Evolutionary conservation across 2,329 filamentous ascomycete genomes (phyloP), one percentile per base, ranked within the genome.

Genomic region (Penicillium nordicum): DNA sequence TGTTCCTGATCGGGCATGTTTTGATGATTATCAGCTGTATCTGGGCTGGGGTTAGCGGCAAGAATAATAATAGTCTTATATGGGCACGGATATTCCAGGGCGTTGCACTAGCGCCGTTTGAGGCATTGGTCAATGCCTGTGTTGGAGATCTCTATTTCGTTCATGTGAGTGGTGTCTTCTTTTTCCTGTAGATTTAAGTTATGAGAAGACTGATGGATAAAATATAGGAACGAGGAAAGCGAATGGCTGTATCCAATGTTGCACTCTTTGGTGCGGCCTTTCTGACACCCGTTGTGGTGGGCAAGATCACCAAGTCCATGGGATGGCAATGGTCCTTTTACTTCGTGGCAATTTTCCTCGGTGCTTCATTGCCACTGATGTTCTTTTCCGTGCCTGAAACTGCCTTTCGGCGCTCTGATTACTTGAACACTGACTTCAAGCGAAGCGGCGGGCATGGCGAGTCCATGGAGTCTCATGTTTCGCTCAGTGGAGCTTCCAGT

Each of bases 71-170:
- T 16, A 90, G 85, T 67, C 79, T 97, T 58, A 70, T 94, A 5
- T 90, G 86, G 75, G 88, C 93, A 12, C 82, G 93, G 12, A 83
- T 96, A 50, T 84, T 96, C 55, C 93, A 97, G 73, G 93, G 93
- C 21, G 82, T 97, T 42, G 92, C 88, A 0, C 81, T 92, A 18
- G 92, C 92, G 9, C 92, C 93, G 0, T 97, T 94, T 63, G 93
- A 97, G 75, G 89, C 90, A 1, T 78, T 97, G 25, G 88, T 97
- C 56, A 96, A 96, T 73, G 90, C 90, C 0, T 88, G 86, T 47
- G 89, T 97, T 7, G 93, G 92, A 40, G 93, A 97, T 72, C 72
- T 97, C 50, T 97, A 93, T 74, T 94, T 87, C 72, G 91, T 97
- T 27, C 93, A 93, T 76, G 85, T 89, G 73, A 74, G 83, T 72